A percentile compares a stretch with the other conserved stretches of the same genome.
Conservation (phyloP, 2,329 filamentous ascomycete species). For the Fusarium nematophilum region DNA sequence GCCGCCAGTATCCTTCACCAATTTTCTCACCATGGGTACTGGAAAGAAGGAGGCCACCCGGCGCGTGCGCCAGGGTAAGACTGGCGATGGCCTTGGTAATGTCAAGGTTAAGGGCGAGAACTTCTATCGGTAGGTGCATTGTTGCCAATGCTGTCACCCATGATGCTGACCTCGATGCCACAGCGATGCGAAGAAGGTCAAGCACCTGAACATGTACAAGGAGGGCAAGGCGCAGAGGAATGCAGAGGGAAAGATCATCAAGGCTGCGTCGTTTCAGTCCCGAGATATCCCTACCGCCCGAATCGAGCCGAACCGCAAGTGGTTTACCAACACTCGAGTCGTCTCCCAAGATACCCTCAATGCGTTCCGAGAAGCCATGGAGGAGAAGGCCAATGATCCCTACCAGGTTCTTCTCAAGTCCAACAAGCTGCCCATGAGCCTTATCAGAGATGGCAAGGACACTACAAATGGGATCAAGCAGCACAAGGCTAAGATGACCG, state of each 20-base stretch:
- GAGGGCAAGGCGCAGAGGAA: constrained; percentile 87
- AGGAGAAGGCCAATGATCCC: constrained; percentile 88
- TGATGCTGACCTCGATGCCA: constrained; percentile 17
- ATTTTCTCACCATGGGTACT: constrained; percentile 74
- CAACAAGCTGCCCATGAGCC: constrained; percentile 95
- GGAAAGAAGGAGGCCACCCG: constrained; percentile 91
- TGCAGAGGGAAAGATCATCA: constrained; percentile 83
- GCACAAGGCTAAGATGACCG: constrained; percentile 92
- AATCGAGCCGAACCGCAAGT: constrained; percentile 96
- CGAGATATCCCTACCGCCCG: constrained; percentile 83
- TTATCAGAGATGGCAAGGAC: constrained; percentile 82
- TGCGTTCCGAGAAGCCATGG: constrained; percentile 91
- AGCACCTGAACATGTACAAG: constrained; percentile 89
- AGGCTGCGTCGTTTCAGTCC: constrained; percentile 86
- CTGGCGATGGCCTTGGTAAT: constrained; percentile 88
- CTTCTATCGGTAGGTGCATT: constrained; percentile 80
- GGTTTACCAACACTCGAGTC: constrained; percentile 93
- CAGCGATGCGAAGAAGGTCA: constrained; percentile 84
- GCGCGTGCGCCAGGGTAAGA: constrained; percentile 86
- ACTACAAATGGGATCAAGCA: constrained; percentile 85
- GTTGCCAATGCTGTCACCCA: neutral
- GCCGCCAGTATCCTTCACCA: constrained; percentile 36
- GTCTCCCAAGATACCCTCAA: constrained; percentile 90
- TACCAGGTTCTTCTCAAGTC: constrained; percentile 96
- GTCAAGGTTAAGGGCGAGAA: constrained; percentile 97